Evolutionary conservation across 768 basidiomycete species (phyloP).

Genomic region (Leccinum arenicola): DNA sequence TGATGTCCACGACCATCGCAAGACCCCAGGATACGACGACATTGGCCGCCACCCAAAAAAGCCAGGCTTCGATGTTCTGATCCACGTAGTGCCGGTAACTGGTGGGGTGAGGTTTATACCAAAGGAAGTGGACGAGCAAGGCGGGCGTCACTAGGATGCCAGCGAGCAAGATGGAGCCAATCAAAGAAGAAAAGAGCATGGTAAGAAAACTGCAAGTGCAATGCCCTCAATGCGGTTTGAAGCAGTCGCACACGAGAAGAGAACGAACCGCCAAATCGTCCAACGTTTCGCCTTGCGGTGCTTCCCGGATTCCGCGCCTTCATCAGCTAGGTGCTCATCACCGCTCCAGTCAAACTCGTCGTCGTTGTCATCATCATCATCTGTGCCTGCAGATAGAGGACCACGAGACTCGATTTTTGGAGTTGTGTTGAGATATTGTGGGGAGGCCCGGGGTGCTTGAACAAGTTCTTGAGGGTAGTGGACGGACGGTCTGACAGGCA

Average conservation of each 20-base stretch:
- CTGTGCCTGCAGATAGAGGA: constrained; percentile 49
- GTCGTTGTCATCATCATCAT: constrained; percentile 56
- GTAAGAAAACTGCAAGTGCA: constrained; percentile 47
- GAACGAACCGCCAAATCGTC: constrained; percentile 52
- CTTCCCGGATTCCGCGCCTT: constrained; percentile 64
- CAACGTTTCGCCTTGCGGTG: constrained; percentile 44
- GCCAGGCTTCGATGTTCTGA: constrained; percentile 71
- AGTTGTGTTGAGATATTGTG: constrained; percentile 24
- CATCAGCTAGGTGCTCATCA: constrained; percentile 72
- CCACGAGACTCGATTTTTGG: constrained; percentile 35
- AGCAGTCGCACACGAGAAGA: constrained; percentile 1
- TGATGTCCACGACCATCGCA: constrained; percentile 65
- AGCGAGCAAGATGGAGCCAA: constrained; percentile 69
- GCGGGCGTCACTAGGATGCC: constrained; percentile 59
- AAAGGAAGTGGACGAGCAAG: constrained; percentile 64
- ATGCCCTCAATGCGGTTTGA: background rate
- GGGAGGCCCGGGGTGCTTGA: constrained; percentile 16
- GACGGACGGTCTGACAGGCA: constrained; percentile 39
- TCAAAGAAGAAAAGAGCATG: constrained; percentile 65
- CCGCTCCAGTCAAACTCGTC: constrained; percentile 74
- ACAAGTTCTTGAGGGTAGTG: constrained; percentile 51
- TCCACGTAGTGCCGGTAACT: constrained; percentile 56
- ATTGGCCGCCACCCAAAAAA: constrained; percentile 81
- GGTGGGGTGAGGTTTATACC: constrained; percentile 60
- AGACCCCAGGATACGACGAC: constrained; percentile 78